Evolutionary conservation across 371 early-diverging fungal species (phyloP), one percentile per base, ranked within the genome.

Genomic region (Mortierella sp.): DNA sequence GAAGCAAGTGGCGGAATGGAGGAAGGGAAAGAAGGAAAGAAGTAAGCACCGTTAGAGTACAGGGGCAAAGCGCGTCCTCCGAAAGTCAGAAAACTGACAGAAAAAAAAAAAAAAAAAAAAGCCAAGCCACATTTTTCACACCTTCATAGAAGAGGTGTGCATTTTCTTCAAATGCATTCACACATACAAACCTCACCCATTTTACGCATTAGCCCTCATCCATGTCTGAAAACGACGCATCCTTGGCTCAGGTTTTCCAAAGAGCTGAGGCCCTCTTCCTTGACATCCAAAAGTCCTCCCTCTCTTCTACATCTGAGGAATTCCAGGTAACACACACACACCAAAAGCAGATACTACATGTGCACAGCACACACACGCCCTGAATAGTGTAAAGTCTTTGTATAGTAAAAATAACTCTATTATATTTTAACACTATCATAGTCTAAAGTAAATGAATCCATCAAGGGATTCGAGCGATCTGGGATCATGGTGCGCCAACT

Each of bases 401-500:
- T 36, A 36, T 36, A 36, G 36, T 36, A 36, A 36, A 36, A 36
- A 36, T 36, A 36, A 36, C 36, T 6, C 7, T 36, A 36, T 36
- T 36, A 36, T 61, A 61, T 16, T 28, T 55, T 55, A 7, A 2
- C 22, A 15, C 28, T 15, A 1, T 8, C 32, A 55, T 91, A 93
- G 86, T 69, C 70, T 3, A 78, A 88, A 72, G 90, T 93, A 5
- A 63, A 62, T 38, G 67, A 81, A 32, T 90, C 87, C 38, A 77
- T 92, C 40, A 62, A 41, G 2, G 75, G 81, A 24, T 85, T 93
- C 13, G 71, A 69, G 13, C 84, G 84, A 28, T 92, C 92, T 36
- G 82, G 77, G 10, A 69, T 67, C 22, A 81, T 92, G 66, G 88
- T 94, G 19, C 84, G 87, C 28, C 80, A 86, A 32, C 89, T 95